These are phyloP conservation scores for Pelargonium myrrhifolium DNA, from an alignment of 441 rosid genomes.

Conservation along the genomic window DNA sequence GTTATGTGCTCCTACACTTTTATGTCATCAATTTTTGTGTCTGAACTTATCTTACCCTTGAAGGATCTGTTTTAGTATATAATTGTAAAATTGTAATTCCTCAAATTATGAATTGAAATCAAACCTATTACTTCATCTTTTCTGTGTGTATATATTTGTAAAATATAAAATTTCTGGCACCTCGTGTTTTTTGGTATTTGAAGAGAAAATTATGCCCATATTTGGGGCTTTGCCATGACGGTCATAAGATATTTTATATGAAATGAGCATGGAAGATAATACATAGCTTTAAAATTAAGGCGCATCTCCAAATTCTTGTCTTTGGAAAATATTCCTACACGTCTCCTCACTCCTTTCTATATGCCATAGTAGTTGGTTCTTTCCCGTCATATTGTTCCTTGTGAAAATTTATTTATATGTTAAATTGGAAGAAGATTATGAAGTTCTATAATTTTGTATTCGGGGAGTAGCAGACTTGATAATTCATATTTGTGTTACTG, in stretches of 20 bases:
- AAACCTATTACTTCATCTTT: not conserved
- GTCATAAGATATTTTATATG: not conserved
- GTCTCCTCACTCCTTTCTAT: not conserved
- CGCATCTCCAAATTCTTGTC: not conserved
- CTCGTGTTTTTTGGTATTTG: not conserved
- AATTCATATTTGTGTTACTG: slow-evolving; percentile 9
- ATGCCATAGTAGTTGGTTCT: not conserved
- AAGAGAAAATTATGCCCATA: not conserved
- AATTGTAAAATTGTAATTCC: not conserved
- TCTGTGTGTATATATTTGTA: not conserved
- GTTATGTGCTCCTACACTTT: not conserved
- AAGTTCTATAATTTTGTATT: not conserved
- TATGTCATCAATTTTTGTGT: not conserved
- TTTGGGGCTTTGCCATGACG: not conserved
- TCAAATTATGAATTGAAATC: not conserved
- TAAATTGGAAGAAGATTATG: not conserved
- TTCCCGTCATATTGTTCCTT: not conserved
- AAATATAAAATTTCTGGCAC: not conserved
- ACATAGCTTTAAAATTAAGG: not conserved
- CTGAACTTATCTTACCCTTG: not conserved
- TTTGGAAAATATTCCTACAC: not conserved
- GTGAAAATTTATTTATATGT: not conserved
- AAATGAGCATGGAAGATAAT: not conserved
- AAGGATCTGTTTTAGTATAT: not conserved
- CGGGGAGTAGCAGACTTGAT: not conserved